Conservation (phyloP, 306 rosid genomes). For the Cucurbita pepo region DNA sequence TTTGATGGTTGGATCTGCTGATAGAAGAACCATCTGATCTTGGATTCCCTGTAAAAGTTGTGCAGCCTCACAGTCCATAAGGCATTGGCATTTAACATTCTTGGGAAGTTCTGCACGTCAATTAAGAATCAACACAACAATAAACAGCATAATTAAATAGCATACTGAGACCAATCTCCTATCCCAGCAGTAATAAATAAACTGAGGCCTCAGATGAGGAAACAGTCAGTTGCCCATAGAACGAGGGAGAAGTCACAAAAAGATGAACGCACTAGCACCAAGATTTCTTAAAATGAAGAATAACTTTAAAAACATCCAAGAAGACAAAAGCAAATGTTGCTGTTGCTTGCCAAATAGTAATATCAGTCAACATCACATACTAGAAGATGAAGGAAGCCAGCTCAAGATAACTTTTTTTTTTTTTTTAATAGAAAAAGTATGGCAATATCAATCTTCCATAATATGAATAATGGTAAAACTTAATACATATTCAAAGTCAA, state of each 20-base stretch:
- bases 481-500: neutral
- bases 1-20: constrained; percentile 64
- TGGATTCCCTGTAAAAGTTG: constrained; percentile 54
- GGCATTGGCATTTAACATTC: constrained; percentile 51
- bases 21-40: constrained; percentile 49
- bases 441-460: neutral
- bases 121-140: neutral
- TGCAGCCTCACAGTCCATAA: constrained; percentile 79
- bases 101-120: constrained; percentile 51
- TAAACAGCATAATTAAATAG: neutral
- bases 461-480: neutral
- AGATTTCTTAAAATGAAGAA: neutral
- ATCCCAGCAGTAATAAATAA: neutral
- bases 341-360: neutral
- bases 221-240: neutral
- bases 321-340: neutral
- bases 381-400: neutral
- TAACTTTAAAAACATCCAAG: neutral
- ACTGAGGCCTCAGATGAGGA: neutral
- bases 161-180: neutral
- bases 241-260: neutral
- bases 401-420: neutral
- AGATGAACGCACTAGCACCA: neutral
- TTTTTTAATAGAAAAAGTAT: neutral
- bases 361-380: neutral